A percentile compares a stretch with the other conserved stretches of the same genome.
These are phyloP conservation scores for Penstemon newberryi DNA, from an alignment of 257 asterid genomes.

Conservation along the genomic window DNA sequence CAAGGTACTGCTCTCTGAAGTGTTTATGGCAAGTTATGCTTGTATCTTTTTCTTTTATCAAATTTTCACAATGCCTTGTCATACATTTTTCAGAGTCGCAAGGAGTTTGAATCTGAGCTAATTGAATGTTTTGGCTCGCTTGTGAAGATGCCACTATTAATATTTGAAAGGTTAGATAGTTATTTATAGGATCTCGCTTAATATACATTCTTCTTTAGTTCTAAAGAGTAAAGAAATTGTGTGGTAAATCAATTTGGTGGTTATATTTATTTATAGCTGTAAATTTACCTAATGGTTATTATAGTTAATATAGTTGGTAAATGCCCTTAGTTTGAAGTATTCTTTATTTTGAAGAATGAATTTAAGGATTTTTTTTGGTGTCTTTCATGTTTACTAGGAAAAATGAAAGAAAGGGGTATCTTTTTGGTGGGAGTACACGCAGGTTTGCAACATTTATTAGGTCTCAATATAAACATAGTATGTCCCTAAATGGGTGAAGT, in stretches of 20 bases:
- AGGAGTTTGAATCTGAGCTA: slow-evolving; percentile 77
- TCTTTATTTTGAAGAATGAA: no score
- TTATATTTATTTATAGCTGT: neutral
- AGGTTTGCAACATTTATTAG: no score
- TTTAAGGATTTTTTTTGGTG: no score
- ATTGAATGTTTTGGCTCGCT: slow-evolving; percentile 87
- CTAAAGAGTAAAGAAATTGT: neutral
- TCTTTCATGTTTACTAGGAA: no score
- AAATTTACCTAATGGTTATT: no score
- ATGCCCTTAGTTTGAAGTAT: no score
- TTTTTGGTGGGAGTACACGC: no score
- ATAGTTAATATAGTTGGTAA: no score
- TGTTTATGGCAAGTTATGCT: neutral
- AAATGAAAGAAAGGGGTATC: no score
- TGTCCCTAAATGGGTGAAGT: no score
- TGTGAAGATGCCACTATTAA: slow-evolving; percentile 88
- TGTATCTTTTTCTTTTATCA: neutral
- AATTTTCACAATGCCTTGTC: slow-evolving; percentile 27
- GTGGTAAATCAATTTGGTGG: neutral
- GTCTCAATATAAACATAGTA: no score
- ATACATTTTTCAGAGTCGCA: slow-evolving; percentile 58
- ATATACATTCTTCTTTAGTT: slow-evolving; percentile 16
- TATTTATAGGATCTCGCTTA: slow-evolving; percentile 14
- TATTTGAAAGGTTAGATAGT: slow-evolving; percentile 59
- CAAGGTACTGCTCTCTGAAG: slow-evolving; percentile 52